Base-by-base conservation (phyloP, 768 basidiomycete genomes). In the Lentinus tigrinus region DNA sequence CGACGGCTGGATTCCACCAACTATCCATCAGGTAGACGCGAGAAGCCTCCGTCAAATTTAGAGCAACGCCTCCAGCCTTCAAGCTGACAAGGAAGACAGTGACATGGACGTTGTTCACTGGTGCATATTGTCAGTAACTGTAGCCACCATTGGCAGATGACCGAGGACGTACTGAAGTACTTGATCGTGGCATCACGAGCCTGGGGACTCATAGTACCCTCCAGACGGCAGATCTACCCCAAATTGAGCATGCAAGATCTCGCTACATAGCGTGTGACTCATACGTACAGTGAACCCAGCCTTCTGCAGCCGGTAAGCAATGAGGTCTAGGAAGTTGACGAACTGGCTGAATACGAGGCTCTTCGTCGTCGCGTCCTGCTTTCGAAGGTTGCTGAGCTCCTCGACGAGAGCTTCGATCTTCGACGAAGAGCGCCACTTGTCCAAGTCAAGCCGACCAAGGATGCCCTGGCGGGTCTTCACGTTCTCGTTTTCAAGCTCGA, bases 1-100 rank as follows among this genome's bases (percentile, higher is more conserved):
- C 91, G 52, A 91, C 91, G n/a, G 94, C 94, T 7, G 95, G 95
- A 69, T 98, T 98, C 95, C 95, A 96, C 93, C 93, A 96, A 63
- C 89, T 91, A 70, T 96, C 96, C 94, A 98, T 96, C 67, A 97
- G 82, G 72, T 93, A 96, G 19, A 97, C 94, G 26, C 92, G 89
- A 34, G 91, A 93, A 0, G 95, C 95, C 70, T 93, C 92, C 0
- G 92, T 93, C 64, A 95, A 71, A 69, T 95, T 95, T 49, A 96
- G 78, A 3, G 92, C 93, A 4, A 94, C 94, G 70, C 95, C 95
- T 48, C 96, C 96, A 1, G 96, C 96, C 72, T 97, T 98, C 69
- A 99, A 77, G 61, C 89, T 91, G 66, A 99, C 93, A 24, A 99
- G 82, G 77, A 99, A 98, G n/a, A 99, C 92, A 2, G 95, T 98